Percentiles rank a stretch among this genome's conserved stretches.
These are phyloP conservation scores for Colletotrichum navitas DNA, from an alignment of 2,329 filamentous ascomycete genomes.

Conservation along the genomic window DNA sequence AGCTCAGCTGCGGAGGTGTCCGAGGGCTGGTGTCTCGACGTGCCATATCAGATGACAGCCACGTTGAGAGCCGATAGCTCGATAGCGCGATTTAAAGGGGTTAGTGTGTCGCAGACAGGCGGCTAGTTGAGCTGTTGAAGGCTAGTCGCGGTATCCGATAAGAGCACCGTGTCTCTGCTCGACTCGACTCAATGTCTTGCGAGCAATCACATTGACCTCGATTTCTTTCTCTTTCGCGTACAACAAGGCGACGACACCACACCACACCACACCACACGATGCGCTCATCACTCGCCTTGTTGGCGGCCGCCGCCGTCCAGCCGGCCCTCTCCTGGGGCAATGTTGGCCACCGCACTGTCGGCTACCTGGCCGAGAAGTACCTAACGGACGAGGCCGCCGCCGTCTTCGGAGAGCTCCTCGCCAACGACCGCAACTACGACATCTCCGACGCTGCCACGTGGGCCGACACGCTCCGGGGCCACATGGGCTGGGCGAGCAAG, in stretches of 20 bases:
- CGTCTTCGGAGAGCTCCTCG: conserved; percentile 39
- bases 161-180: conserved; percentile 8
- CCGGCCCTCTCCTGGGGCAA: conserved; percentile 34
- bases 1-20: conserved; percentile 23
- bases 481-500: conserved; percentile 42
- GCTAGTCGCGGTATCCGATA: conserved; percentile 13
- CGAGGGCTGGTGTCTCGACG: conserved; percentile 19
- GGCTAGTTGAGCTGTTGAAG: conserved; percentile 1
- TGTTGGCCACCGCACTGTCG: conserved; percentile 42
- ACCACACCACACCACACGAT: conserved; percentile 1
- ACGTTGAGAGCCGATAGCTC: conserved; percentile 9
- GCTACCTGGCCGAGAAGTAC: conserved; percentile 42
- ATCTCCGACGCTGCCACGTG: conserved; percentile 42
- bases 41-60: conserved; percentile 33
- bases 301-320: conserved; percentile 17
- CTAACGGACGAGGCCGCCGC: conserved; percentile 34
- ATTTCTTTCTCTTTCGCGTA: not conserved
- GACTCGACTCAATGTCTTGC: not conserved
- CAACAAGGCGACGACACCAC: not conserved
- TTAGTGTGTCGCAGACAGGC: conserved; percentile 21
- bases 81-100: conserved; percentile 21
- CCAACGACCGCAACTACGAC: conserved; percentile 41
- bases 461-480: conserved; percentile 41
- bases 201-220: not conserved
- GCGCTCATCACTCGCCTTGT: conserved; percentile 18